These are phyloP conservation scores for Nakazawaea holstii DNA, from an alignment of 805 yeast species.

Conservation along the genomic window DNA sequence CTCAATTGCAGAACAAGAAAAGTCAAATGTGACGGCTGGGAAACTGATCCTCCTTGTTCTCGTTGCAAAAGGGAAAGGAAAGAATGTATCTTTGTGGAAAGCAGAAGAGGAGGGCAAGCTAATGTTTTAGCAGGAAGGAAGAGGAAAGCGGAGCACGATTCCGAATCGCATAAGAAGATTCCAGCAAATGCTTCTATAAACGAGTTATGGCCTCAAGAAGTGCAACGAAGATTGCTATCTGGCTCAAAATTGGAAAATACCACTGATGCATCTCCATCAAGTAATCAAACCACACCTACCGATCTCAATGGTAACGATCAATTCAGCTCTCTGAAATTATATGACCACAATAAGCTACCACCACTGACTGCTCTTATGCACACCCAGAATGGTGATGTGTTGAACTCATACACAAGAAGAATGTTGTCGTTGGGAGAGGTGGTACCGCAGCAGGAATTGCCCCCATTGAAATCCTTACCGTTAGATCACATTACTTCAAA, in stretches of 20 bases:
- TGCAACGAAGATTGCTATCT: slow-evolving; percentile 1
- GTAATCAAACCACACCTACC: not conserved
- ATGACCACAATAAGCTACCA: slow-evolving; percentile 1
- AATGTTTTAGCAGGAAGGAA: slow-evolving; percentile 13
- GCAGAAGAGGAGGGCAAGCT: slow-evolving; percentile 13
- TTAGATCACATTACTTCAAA: not conserved
- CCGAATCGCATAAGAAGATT: slow-evolving; percentile 1
- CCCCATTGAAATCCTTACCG: not conserved
- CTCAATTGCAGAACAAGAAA: slow-evolving; percentile 79
- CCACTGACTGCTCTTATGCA: slow-evolving; percentile 7
- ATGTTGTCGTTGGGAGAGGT: slow-evolving; percentile 8
- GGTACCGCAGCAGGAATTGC: not conserved
- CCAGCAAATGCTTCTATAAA: slow-evolving; percentile 8
- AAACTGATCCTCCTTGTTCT: slow-evolving; percentile 77
- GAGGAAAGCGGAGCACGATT: slow-evolving; percentile 11
- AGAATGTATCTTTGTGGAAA: slow-evolving; percentile 63
- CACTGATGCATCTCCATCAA: not conserved
- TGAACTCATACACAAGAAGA: slow-evolving; percentile 6
- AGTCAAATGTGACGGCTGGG: slow-evolving; percentile 78
- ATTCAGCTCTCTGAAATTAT: not conserved
- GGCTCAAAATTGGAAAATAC: not conserved
- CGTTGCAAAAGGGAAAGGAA: slow-evolving; percentile 79
- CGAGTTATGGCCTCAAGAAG: slow-evolving; percentile 10
- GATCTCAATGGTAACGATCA: not conserved
- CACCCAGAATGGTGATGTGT: slow-evolving; percentile 2